Conservation (phyloP, 305 asterid species). For the Fraxinus latifolia region DNA sequence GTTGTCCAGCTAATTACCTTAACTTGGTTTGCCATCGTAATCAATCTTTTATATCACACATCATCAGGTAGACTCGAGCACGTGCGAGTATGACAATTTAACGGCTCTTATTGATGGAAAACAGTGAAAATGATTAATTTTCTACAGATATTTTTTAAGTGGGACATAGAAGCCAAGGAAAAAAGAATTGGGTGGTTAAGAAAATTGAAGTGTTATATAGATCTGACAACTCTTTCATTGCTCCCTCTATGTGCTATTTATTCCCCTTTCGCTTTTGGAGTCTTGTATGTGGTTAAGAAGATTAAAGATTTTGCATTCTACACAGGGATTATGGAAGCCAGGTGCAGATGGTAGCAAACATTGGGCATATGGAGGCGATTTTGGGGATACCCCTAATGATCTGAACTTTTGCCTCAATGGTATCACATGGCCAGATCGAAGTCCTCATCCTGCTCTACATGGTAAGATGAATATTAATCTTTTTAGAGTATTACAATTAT, state of each 20-base stretch:
- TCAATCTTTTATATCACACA: neutral
- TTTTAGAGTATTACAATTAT: conserved; percentile 5
- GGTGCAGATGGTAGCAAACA: conserved; percentile 62
- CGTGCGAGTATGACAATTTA: neutral
- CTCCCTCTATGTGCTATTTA: neutral
- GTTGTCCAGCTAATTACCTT: neutral
- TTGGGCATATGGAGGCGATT: conserved; percentile 99
- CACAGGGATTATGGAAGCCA: conserved; percentile 73
- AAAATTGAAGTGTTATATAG: neutral
- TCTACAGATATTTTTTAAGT: neutral
- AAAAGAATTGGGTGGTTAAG: neutral
- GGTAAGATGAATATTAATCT: conserved; percentile 42
- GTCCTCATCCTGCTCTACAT: conserved; percentile 88
- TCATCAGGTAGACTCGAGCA: neutral
- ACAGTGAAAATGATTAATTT: neutral
- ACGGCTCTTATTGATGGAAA: neutral
- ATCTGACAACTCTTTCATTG: neutral
- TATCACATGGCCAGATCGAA: conserved; percentile 87
- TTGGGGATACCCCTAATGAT: conserved; percentile 90
- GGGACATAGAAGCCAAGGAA: neutral
- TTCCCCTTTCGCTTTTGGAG: neutral
- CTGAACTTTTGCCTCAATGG: conserved; percentile 92
- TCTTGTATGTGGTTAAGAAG: neutral
- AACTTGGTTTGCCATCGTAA: neutral
- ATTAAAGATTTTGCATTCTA: neutral